phyloP scores from a whole-genome alignment of 1,139 yeast genomes.

The Geotrichum macrosporum region DNA sequence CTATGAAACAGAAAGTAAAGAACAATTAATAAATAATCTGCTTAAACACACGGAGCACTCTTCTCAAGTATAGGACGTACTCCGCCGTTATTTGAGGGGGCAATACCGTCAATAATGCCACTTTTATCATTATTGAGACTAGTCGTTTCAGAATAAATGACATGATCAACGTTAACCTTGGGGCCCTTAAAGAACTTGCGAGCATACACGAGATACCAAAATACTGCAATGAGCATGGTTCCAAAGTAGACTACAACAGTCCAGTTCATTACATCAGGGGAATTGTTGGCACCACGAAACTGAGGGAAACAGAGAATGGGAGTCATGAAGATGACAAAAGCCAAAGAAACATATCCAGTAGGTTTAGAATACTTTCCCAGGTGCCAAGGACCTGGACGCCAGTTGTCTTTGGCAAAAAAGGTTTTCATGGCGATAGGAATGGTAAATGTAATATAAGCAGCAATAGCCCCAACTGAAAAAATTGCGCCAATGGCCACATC shows the following conservation, averaged over 20 bases:
- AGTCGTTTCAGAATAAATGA: no score
- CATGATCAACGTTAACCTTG: constrained; percentile 51
- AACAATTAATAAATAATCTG: no score
- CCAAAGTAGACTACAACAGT: constrained; percentile 59
- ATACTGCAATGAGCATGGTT: constrained; percentile 48
- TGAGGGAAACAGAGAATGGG: constrained; percentile 61
- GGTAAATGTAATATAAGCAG: constrained; percentile 58
- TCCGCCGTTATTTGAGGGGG: no score
- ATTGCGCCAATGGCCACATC: constrained; percentile 62
- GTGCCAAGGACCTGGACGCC: constrained; percentile 62
- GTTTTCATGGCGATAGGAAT: constrained; percentile 50
- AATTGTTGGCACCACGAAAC: constrained; percentile 46
- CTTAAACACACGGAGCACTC: no score
- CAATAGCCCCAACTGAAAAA: constrained; percentile 56
- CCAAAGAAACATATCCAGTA: constrained; percentile 29
- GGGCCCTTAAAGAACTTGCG: constrained; percentile 64
- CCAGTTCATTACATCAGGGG: constrained; percentile 56
- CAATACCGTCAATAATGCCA: no score
- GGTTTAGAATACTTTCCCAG: constrained; percentile 49
- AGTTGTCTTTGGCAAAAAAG: constrained; percentile 43
- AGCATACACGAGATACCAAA: constrained; percentile 54
- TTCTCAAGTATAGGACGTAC: no score
- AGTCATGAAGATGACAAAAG: constrained; percentile 50
- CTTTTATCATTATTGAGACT: no score
- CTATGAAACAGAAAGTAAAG: no score